Evolutionary conservation across 768 basidiomycete species (phyloP), one percentile per base, ranked within the genome.

Genomic region (Leucosporidium creatinivorum): DNA sequence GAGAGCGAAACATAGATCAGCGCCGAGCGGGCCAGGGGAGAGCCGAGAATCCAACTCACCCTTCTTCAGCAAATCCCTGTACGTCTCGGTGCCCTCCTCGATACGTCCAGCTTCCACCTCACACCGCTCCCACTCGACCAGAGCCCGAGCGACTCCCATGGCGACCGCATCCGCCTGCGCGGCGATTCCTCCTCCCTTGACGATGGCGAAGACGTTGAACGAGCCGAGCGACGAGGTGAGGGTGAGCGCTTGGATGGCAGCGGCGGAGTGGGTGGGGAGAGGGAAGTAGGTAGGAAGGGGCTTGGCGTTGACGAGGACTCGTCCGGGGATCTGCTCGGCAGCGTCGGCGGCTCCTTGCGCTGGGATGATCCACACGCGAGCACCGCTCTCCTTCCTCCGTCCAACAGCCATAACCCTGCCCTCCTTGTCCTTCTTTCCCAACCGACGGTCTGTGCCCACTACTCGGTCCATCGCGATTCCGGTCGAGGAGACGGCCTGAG

Each of bases 321-420:
- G 73, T 6, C 72, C 73, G 47, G 68, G 61, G 8, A 60, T 56
- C 31, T 44, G 23, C 50, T 55, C 54, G 25, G 60, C 62, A 2
- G 26, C 58, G 25, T 66, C 64, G 9, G 68, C 39, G 18, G 61
- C 58, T 23, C 26, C 44, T 31, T 44, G 28, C 21, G 65, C 66
- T 18, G 77, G 76, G 68, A 96, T 88, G 81, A 94, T 88, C 93
- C 93, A 98, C 13, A 93, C 92, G 49, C 91, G 84, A 47, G 93
- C 92, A 1, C 87, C 81, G 73, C 89, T 90, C 67, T 91, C 91
- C 80, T 98, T 98, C 72, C 93, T 83, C 78, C 85, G 84, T 49
- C 93, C 93, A 58, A 88, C 76, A 0, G 89, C 89, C 76, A 91
- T 90, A n/a, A 87, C 86, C 66, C 93, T 82, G n/a, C 91, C 91